Percentiles rank a stretch among this genome's conserved stretches.
Evolutionary conservation across 2,329 filamentous ascomycete genomes (phyloP).

Genomic region (Alternaria sp.): DNA sequence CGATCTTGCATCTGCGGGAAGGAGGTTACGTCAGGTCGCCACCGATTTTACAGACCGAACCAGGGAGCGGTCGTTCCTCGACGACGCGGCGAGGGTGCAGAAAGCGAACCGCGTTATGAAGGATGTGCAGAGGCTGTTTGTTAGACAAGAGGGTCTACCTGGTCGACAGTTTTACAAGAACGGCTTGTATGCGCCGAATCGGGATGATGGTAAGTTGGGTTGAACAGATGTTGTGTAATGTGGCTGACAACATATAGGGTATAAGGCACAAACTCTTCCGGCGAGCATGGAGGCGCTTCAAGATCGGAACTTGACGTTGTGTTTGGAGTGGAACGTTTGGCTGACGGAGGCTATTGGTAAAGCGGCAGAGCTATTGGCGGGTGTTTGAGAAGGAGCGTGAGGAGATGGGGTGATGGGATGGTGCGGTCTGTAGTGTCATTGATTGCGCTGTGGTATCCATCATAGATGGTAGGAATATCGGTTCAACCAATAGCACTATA

Average conservation of each 20-base stretch:
- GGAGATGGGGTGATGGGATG: not conserved
- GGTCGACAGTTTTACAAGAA: slow-evolving; percentile 20
- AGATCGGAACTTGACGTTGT: slow-evolving; percentile 11
- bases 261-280: slow-evolving; percentile 14
- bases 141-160: slow-evolving; percentile 12
- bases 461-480: not conserved
- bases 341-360: not conserved
- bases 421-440: not conserved
- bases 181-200: slow-evolving; percentile 15
- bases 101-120: slow-evolving; percentile 9
- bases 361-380: not conserved
- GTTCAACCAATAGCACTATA: not conserved
- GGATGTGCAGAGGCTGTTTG: slow-evolving; percentile 12
- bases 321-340: slow-evolving; percentile 12
- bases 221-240: not conserved
- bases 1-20: not conserved
- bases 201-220: slow-evolving; percentile 10
- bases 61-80: not conserved
- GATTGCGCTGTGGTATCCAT: not conserved
- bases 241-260: not conserved
- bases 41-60: not conserved
- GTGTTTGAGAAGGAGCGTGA: not conserved
- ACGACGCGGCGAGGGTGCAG: not conserved
- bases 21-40: not conserved
- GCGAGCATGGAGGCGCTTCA: slow-evolving; percentile 13